Percentiles rank a stretch among this genome's conserved stretches.
These are phyloP conservation scores for Vicia sativa DNA, from an alignment of 306 rosid genomes.

Conservation along the genomic window DNA sequence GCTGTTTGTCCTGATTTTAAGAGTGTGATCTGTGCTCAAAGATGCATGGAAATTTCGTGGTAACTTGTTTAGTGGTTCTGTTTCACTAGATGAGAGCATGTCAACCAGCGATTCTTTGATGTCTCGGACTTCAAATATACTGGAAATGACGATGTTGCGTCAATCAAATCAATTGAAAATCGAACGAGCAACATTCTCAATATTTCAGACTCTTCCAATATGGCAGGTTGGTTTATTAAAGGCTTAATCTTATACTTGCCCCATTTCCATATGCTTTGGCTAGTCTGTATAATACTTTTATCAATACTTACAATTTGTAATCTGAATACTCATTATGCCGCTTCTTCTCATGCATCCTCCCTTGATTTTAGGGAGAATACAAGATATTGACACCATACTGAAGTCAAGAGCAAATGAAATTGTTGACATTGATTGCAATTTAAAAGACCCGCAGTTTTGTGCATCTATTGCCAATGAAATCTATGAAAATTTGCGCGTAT, in stretches of 20 bases:
- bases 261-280: slow-evolving; percentile 17
- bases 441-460: slow-evolving; percentile 52
- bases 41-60: slow-evolving; percentile 42
- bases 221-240: slow-evolving; percentile 44
- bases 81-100: slow-evolving; percentile 37
- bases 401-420: slow-evolving; percentile 40
- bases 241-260: slow-evolving; percentile 12
- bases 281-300: slow-evolving; percentile 17
- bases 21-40: slow-evolving; percentile 29
- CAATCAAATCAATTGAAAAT: slow-evolving; percentile 45
- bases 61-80: slow-evolving; percentile 37
- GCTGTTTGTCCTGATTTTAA: slow-evolving; percentile 30
- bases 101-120: slow-evolving; percentile 46
- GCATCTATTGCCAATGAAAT: slow-evolving; percentile 54
- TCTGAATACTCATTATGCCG: slow-evolving; percentile 3
- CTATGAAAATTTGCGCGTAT: slow-evolving; percentile 52
- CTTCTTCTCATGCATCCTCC: background rate
- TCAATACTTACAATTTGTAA: background rate
- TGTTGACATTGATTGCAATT: slow-evolving; percentile 47
- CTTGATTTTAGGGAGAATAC: slow-evolving; percentile 45
- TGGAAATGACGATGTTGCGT: slow-evolving; percentile 41
- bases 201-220: slow-evolving; percentile 42
- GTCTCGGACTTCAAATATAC: slow-evolving; percentile 48
- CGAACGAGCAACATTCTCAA: slow-evolving; percentile 36
- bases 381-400: slow-evolving; percentile 12